Base-by-base conservation (phyloP, 1,284 basidiomycete genomes). In the Sanghuangporus sanghuang region DNA sequence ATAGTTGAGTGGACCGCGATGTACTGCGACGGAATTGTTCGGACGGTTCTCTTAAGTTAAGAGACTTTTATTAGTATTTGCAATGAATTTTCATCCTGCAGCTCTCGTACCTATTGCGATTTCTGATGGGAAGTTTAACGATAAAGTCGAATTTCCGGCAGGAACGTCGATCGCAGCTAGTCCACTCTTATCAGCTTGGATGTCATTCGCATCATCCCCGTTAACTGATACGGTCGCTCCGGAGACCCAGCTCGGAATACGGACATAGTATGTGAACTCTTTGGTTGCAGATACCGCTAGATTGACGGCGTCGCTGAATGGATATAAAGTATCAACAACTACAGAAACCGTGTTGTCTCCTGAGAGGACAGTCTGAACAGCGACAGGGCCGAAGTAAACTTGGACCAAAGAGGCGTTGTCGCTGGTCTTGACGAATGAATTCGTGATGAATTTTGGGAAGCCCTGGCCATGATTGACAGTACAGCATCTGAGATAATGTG, bases 381-480 rank as follows among this genome's bases (percentile, higher is more conserved):
- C 75, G 71, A 84, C 81, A 3, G 84, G 83, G 3, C 83, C 84
- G n/a, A 85, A 75, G 68, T 85, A 85, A 3, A 83, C 70, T 40
- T 85, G 83, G 11, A 83, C 80, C 3, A 85, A 76, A 0, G 81
- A 81, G 32, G 73, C 70, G 46, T 77, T 70, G 71, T 84, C 80
- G 2, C 81, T 75, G 3, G 81, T 81, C 0, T 76, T 78, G 9
- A 85, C 73, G 71, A 86, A 85, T 1, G 83, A 76, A 68, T 84
- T 84, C n/a, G 80, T 75, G 59, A 83, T 77, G 69, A 86, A 85
- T 69, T 85, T 86, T 1, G 84, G 84, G 78, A 79, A 85, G 44
- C 83, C 83, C 70, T 85, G 84, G 6, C 83, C 83, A 67, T 82
- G 81, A 64, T 85, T 85, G 64, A 85, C 84, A 2, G 83, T 85